Conservation (phyloP, 345 rosid genomes). For the Carallia pectinifolia region DNA sequence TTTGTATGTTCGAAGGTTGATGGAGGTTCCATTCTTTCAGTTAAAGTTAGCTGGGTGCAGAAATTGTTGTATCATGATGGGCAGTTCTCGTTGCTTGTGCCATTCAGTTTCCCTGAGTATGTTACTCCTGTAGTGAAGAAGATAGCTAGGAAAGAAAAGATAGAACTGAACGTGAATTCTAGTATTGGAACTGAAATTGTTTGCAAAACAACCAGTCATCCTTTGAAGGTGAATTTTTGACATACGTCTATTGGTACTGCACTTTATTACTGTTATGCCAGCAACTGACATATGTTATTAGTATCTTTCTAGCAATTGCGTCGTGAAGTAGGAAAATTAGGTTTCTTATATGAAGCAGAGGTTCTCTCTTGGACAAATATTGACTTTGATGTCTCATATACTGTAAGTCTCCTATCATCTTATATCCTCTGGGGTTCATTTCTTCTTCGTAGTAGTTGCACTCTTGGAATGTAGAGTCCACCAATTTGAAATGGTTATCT, state of each 20-base stretch:
- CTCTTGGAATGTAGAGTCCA: too few relatives aligned
- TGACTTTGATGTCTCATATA: conserved; percentile 68
- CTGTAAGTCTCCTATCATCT: conserved; percentile 41
- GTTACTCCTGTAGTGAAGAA: conserved; percentile 71
- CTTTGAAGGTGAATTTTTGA: conserved; percentile 58
- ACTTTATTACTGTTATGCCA: not conserved
- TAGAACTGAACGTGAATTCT: conserved; percentile 62
- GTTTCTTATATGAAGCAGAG: conserved; percentile 70
- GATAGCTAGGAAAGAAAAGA: conserved; percentile 66
- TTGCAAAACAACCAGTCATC: conserved; percentile 73
- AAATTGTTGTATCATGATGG: conserved; percentile 55
- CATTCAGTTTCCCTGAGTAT: conserved; percentile 78
- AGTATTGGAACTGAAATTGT: conserved; percentile 62
- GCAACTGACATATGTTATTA: conserved; percentile 1
- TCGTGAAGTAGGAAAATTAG: conserved; percentile 55
- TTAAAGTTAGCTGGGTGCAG: conserved; percentile 77
- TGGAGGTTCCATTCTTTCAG: conserved; percentile 72
- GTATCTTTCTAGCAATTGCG: conserved; percentile 50
- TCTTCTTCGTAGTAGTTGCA: not conserved
- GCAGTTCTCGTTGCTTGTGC: conserved; percentile 58
- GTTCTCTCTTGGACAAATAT: conserved; percentile 75
- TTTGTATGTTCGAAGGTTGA: conserved; percentile 52
- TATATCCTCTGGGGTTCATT: not conserved
- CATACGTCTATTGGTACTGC: not conserved
- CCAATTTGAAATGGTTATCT: conserved; percentile 19